Conservation (phyloP, 495 filamentous ascomycete genomes). For the Poronia punctata region DNA sequence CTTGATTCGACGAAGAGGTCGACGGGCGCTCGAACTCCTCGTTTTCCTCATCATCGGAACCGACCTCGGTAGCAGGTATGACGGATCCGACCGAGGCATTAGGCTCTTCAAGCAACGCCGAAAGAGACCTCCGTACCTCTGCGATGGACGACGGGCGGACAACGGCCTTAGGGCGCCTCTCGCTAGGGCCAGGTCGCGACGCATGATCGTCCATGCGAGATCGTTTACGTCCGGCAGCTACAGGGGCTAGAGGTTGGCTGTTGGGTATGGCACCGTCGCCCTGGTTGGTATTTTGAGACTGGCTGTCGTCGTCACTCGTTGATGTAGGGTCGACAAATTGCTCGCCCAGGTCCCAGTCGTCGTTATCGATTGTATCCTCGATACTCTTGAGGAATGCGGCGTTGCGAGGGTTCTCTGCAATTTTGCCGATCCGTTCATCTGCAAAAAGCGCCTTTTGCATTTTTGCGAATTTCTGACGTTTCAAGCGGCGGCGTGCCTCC, state of each 20-base stretch:
- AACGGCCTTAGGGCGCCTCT: slow-evolving; percentile 56
- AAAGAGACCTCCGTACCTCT: slow-evolving; percentile 73
- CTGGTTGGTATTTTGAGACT: slow-evolving; percentile 13
- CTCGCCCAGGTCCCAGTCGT: slow-evolving; percentile 69
- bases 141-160: slow-evolving; percentile 60
- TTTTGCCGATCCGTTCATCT: slow-evolving; percentile 85
- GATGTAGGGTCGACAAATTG: slow-evolving; percentile 46
- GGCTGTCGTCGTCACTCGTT: slow-evolving; percentile 33
- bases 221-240: slow-evolving; percentile 21
- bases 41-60: slow-evolving; percentile 35
- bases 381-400: slow-evolving; percentile 83
- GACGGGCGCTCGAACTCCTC: slow-evolving; percentile 27
- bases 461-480: slow-evolving; percentile 80
- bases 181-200: slow-evolving; percentile 49
- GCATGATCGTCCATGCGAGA: slow-evolving; percentile 39
- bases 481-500: slow-evolving; percentile 67
- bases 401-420: slow-evolving; percentile 86
- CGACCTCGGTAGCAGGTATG: slow-evolving; percentile 37
- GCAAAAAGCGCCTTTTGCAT: slow-evolving; percentile 84
- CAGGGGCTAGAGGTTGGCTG: slow-evolving; percentile 33
- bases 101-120: slow-evolving; percentile 72
- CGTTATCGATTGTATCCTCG: slow-evolving; percentile 73
- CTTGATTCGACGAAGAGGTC: slow-evolving; percentile 27
- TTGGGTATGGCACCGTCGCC: slow-evolving; percentile 30
- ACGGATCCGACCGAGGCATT: slow-evolving; percentile 40